Evolutionary conservation across 257 asterid species (phyloP).

Genomic region (Solanum paucissectum): DNA sequence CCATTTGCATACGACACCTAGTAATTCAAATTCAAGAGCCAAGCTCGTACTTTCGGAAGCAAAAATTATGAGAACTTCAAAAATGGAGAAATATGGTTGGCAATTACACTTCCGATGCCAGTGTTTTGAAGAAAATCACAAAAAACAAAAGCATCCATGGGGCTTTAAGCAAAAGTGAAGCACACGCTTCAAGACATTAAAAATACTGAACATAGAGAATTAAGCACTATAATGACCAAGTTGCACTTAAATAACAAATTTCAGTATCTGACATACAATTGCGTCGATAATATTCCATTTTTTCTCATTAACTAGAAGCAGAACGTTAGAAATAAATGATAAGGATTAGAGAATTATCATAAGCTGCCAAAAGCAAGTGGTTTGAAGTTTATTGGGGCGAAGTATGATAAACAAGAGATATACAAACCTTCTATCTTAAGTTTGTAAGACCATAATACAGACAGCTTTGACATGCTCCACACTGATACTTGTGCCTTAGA

Average conservation of each 20-base stretch:
- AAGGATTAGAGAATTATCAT: neutral
- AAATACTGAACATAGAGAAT: neutral
- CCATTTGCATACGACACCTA: neutral
- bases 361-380: neutral
- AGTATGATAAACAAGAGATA: neutral
- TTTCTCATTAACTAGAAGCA: neutral
- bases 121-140: neutral
- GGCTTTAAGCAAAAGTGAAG: neutral
- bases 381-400: neutral
- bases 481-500: slow-evolving; percentile 43
- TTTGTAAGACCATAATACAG: slow-evolving; percentile 66
- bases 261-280: neutral
- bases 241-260: neutral
- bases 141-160: neutral
- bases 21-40: neutral
- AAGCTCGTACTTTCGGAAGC: neutral
- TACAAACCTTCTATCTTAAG: slow-evolving; percentile 64
- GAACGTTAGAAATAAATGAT: neutral
- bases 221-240: neutral
- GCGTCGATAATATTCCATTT: neutral
- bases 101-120: neutral
- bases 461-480: slow-evolving; percentile 71
- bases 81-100: neutral
- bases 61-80: neutral
- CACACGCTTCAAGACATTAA: neutral